A percentile compares a stretch with the other conserved stretches of the same genome.
Evolutionary conservation across 140 eudicot genomes (phyloP).

Genomic region (Erigeron philadelphicus): DNA sequence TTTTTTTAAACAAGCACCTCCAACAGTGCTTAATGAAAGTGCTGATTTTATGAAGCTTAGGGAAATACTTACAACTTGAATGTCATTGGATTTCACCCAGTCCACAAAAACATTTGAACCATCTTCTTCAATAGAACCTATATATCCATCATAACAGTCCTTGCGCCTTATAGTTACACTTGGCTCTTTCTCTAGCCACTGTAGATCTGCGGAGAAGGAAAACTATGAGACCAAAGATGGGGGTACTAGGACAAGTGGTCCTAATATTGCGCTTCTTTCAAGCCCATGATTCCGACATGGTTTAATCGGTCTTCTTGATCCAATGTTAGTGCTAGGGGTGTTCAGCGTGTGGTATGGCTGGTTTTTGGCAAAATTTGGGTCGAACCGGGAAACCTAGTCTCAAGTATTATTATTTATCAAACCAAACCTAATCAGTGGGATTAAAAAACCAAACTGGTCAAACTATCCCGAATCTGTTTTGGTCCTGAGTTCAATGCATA

Average conservation of each 20-base stretch:
- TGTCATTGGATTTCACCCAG: slow-evolving; percentile 52
- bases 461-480: no score
- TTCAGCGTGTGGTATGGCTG: no score
- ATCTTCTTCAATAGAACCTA: slow-evolving; percentile 50
- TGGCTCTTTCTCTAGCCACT: slow-evolving; percentile 52
- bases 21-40: neutral
- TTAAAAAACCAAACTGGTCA: no score
- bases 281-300: no score
- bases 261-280: neutral
- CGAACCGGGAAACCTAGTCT: no score
- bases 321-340: no score
- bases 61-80: slow-evolving; percentile 34
- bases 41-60: neutral
- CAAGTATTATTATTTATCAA: no score
- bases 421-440: no score
- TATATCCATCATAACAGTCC: slow-evolving; percentile 56
- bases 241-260: neutral
- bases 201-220: slow-evolving; percentile 33
- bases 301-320: no score
- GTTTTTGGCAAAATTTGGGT: no score
- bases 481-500: no score
- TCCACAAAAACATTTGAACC: slow-evolving; percentile 50
- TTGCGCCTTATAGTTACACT: slow-evolving; percentile 50
- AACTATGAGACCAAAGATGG: slow-evolving; percentile 5
- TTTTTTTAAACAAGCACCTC: no score